phyloP scores from a whole-genome alignment of 306 rosid genomes.

The Dalbergia cochinchinensis region DNA sequence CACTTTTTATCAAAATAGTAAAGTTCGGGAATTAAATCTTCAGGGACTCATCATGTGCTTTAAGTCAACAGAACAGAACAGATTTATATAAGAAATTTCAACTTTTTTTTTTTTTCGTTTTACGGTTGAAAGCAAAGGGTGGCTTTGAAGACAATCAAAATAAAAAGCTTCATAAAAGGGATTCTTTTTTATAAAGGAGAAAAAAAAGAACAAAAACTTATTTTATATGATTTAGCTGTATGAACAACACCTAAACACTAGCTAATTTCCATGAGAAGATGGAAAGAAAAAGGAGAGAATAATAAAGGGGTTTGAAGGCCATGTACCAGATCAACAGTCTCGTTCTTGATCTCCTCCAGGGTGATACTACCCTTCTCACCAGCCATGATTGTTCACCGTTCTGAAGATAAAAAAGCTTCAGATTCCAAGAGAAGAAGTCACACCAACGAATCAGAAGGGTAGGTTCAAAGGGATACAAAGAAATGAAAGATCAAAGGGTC shows the following conservation, averaged over 20 bases:
- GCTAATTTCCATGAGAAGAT: slow-evolving; percentile 13
- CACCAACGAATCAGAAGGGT: neutral
- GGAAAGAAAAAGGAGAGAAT: neutral
- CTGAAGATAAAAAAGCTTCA: neutral
- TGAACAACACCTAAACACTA: slow-evolving; percentile 15
- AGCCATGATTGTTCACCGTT: slow-evolving; percentile 50
- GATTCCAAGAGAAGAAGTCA: neutral
- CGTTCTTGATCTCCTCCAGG: slow-evolving; percentile 87
- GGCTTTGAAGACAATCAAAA: slow-evolving; percentile 3
- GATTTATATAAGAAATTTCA: neutral
- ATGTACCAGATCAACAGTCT: slow-evolving; percentile 93
- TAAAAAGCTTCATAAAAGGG: neutral
- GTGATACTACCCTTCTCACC: slow-evolving; percentile 53
- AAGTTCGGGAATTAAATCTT: no score
- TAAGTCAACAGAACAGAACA: neutral
- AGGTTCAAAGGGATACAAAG: neutral
- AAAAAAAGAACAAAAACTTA: neutral
- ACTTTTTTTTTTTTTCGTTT: neutral
- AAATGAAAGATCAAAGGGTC: slow-evolving; percentile 23
- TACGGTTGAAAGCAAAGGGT: neutral
- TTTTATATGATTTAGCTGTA: neutral
- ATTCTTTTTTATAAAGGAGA: neutral
- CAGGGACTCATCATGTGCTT: neutral
- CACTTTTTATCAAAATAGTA: no score
- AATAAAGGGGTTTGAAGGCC: neutral